Conservation (phyloP, 2,329 filamentous ascomycete genomes). For the Didymella glomerata region DNA sequence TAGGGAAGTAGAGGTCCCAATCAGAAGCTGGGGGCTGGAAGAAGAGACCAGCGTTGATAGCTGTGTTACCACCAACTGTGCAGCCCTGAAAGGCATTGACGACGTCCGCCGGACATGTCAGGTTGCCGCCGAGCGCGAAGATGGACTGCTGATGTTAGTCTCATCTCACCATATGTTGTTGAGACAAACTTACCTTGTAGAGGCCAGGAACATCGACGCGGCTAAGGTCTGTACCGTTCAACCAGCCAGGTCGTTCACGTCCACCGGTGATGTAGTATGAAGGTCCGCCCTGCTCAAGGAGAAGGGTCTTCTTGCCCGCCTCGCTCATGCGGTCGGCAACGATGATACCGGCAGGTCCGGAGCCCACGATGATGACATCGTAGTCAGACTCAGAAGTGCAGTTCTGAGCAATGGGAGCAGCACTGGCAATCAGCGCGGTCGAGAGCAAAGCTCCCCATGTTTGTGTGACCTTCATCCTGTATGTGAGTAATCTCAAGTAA, state of each 20-base stretch:
- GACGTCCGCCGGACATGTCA: constrained; percentile 54
- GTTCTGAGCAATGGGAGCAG: constrained; percentile 14
- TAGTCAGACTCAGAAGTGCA: constrained; percentile 24
- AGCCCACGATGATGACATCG: constrained; percentile 44
- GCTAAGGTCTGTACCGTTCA: constrained; percentile 58
- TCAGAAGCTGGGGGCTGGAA: constrained; percentile 64
- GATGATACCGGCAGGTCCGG: constrained; percentile 63
- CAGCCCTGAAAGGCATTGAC: constrained; percentile 60
- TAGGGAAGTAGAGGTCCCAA: constrained; percentile 61
- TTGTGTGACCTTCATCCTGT: constrained; percentile 22
- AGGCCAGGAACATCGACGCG: constrained; percentile 64
- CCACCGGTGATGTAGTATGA: constrained; percentile 61
- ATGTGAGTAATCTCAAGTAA: background rate
- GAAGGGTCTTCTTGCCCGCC: constrained; percentile 61
- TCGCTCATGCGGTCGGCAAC: constrained; percentile 62
- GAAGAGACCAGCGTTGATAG: constrained; percentile 64
- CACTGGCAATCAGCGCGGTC: constrained; percentile 15
- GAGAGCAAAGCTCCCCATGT: constrained; percentile 25
- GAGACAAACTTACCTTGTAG: constrained; percentile 44
- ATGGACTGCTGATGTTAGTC: constrained; percentile 49
- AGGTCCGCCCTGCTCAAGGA: constrained; percentile 61
- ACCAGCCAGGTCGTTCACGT: constrained; percentile 59
- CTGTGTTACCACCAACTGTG: constrained; percentile 61
- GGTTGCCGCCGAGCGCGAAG: constrained; percentile 52
- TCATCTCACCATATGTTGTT: too few relatives aligned